Evolutionary conservation across 129 eudicot genomes (phyloP).

Genomic region (Lactuca saligna): DNA sequence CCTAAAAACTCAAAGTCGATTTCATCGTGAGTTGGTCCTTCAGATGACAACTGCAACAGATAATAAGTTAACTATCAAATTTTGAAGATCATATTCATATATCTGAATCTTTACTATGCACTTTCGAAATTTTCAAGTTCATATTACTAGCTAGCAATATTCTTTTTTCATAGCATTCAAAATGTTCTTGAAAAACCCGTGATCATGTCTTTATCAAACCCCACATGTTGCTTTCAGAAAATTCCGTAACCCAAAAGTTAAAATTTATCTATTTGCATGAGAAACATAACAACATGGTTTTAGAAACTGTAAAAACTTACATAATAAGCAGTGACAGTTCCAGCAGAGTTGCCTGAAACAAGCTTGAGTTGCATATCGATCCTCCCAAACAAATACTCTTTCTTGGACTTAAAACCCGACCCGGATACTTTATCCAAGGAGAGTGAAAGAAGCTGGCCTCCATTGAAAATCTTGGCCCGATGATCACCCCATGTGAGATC

Average conservation of each 20-base stretch:
- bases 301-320: slow-evolving; percentile 33
- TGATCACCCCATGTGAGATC: slow-evolving; percentile 70
- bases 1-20: slow-evolving; percentile 89
- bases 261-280: slow-evolving; percentile 20
- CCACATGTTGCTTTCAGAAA: slow-evolving; percentile 26
- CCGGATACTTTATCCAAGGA: slow-evolving; percentile 70
- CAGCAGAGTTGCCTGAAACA: slow-evolving; percentile 88
- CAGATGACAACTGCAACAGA: slow-evolving; percentile 62
- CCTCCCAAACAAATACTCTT: slow-evolving; percentile 69
- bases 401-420: slow-evolving; percentile 77
- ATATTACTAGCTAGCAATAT: background rate
- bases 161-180: background rate
- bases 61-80: slow-evolving; percentile 9
- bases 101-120: background rate
- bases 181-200: slow-evolving; percentile 15
- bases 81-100: background rate
- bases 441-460: slow-evolving; percentile 61
- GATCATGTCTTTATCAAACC: slow-evolving; percentile 33
- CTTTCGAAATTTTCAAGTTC: background rate
- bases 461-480: slow-evolving; percentile 52
- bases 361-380: slow-evolving; percentile 84
- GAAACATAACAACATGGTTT: background rate
- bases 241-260: slow-evolving; percentile 20
- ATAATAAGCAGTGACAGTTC: slow-evolving; percentile 76
- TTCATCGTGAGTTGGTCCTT: slow-evolving; percentile 77